phyloP scores from a whole-genome alignment of 495 filamentous ascomycete genomes.

The Aspergillus biplanus region DNA sequence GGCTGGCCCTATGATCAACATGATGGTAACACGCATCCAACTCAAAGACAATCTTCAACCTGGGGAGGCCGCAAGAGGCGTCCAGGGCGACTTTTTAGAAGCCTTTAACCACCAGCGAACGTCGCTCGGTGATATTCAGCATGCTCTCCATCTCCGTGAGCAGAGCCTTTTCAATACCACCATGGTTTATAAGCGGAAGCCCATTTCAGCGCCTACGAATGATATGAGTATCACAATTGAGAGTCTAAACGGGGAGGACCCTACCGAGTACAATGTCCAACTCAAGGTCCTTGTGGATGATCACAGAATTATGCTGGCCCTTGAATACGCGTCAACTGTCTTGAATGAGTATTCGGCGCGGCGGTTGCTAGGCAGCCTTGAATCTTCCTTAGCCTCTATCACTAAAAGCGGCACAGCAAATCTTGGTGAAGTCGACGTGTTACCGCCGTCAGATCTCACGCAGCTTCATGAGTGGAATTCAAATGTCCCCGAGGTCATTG shows the following conservation, averaged over 20 bases:
- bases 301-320: background rate
- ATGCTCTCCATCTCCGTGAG: slow-evolving; percentile 13
- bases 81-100: slow-evolving; percentile 18
- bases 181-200: slow-evolving; percentile 16
- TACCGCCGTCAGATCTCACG: slow-evolving; percentile 4
- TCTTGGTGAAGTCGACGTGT: slow-evolving; percentile 3
- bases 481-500: background rate
- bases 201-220: background rate
- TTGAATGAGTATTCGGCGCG: slow-evolving; percentile 1
- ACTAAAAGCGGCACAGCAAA: background rate
- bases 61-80: slow-evolving; percentile 7
- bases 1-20: slow-evolving; percentile 19
- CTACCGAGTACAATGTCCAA: slow-evolving; percentile 17
- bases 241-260: slow-evolving; percentile 8
- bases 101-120: slow-evolving; percentile 15
- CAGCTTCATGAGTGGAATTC: slow-evolving; percentile 9
- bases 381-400: slow-evolving; percentile 4
- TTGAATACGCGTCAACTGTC: slow-evolving; percentile 15
- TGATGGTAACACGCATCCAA: slow-evolving; percentile 13
- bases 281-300: slow-evolving; percentile 12
- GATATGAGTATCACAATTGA: slow-evolving; percentile 11
- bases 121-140: slow-evolving; percentile 21
- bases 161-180: slow-evolving; percentile 18
- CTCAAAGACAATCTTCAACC: background rate
- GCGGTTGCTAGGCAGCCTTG: slow-evolving; percentile 5